Percentiles rank a stretch among this genome's conserved stretches.
These are phyloP conservation scores for Barnettozyma hawaiiensis DNA, from an alignment of 1,139 yeast species.

Conservation along the genomic window DNA sequence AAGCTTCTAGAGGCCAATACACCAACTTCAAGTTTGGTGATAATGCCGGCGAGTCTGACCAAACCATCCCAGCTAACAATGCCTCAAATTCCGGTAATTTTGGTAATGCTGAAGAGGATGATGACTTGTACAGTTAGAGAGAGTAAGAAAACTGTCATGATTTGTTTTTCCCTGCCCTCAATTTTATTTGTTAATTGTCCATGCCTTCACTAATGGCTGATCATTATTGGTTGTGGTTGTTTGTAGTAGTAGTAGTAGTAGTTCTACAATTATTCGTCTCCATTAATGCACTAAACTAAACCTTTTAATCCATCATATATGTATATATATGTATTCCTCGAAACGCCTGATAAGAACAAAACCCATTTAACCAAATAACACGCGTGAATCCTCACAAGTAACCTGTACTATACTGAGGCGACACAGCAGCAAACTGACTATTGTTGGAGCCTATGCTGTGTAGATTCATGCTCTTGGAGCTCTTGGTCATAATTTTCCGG, in stretches of 20 bases:
- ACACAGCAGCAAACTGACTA: conserved; percentile 1
- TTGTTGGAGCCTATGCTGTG: conserved; percentile 12
- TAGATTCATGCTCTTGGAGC: conserved; percentile 16
- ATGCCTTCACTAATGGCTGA: no score
- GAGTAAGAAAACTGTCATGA: no score
- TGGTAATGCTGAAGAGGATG: conserved; percentile 82
- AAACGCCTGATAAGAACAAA: neutral
- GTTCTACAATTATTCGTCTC: no score
- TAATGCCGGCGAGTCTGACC: conserved; percentile 37
- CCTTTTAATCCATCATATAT: neutral
- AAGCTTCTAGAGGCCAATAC: conserved; percentile 91
- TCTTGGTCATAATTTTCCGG: conserved; percentile 10
- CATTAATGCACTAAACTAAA: no score
- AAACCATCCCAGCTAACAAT: conserved; percentile 30
- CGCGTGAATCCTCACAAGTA: neutral
- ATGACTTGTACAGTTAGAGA: conserved; percentile 77
- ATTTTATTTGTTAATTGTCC: neutral
- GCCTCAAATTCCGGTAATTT: conserved; percentile 38
- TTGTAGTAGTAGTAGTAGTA: no score
- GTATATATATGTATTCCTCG: neutral
- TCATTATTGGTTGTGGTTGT: no score
- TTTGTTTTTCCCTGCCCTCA: no score
- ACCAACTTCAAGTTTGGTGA: conserved; percentile 68
- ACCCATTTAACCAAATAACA: neutral
- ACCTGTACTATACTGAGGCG: neutral